Evolutionary conservation across 179 eudicot species (phyloP).

Genomic region (Beta corolliflora): DNA sequence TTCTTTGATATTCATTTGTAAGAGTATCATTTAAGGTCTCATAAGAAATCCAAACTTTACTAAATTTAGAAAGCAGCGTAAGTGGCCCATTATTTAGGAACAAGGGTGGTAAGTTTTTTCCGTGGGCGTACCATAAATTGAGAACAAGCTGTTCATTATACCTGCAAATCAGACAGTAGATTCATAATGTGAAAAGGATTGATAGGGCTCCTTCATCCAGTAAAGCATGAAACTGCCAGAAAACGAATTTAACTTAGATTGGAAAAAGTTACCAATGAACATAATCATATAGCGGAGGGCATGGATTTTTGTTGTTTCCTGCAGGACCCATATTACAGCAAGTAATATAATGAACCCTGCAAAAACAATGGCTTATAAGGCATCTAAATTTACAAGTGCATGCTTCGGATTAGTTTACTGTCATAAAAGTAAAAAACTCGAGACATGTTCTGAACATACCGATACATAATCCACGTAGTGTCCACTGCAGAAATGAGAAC

Average conservation of each 20-base stretch:
- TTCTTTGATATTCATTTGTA: too few species aligned
- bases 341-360: constrained; percentile 77
- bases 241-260: neutral
- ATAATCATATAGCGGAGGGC: constrained; percentile 78
- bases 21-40: too few species aligned
- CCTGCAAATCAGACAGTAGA: constrained; percentile 45
- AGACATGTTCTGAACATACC: constrained; percentile 42
- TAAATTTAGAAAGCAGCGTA: too few species aligned
- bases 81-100: too few species aligned
- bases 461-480: constrained; percentile 86
- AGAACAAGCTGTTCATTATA: constrained; percentile 89
- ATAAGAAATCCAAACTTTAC: too few species aligned
- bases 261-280: constrained; percentile 61
- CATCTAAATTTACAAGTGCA: neutral
- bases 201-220: neutral
- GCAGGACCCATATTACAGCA: constrained; percentile 70
- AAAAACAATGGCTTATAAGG: neutral
- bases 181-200: neutral
- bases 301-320: constrained; percentile 58
- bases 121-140: constrained; percentile 61
- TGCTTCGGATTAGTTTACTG: neutral
- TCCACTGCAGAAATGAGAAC: constrained; percentile 65
- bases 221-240: neutral
- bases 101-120: too few species aligned
- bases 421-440: neutral